Evolutionary conservation across 1,139 yeast genomes (phyloP).

Genomic region (Insectozyma bohioensis): DNA sequence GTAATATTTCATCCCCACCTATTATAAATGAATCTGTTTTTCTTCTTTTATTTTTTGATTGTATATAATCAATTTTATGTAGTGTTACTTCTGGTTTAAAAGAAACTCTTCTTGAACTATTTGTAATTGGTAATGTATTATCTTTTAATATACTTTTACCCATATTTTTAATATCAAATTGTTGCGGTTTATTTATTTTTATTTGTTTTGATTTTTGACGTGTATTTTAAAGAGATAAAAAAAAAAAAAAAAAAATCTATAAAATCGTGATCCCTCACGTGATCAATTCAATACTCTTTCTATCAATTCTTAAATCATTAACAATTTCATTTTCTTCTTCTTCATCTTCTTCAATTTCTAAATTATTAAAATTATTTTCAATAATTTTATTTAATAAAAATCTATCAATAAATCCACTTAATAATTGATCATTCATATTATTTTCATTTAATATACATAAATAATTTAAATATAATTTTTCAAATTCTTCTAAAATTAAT

Average conservation of each 20-base stretch:
- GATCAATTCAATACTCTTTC: conserved; percentile 30
- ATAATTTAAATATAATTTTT: conserved; percentile 40
- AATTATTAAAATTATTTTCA: conserved; percentile 26
- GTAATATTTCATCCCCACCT: conserved; percentile 16
- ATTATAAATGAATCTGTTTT: conserved; percentile 29
- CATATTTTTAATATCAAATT: conserved; percentile 4
- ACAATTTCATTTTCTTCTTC: conserved; percentile 10
- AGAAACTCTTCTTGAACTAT: conserved; percentile 54
- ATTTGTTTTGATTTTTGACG: background rate
- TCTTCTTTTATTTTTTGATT: conserved; percentile 25
- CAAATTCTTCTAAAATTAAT: conserved; percentile 39
- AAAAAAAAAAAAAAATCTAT: background rate
- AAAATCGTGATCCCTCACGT: conserved; percentile 19
- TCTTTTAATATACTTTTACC: conserved; percentile 30
- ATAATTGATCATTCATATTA: conserved; percentile 16
- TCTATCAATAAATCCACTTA: conserved; percentile 45
- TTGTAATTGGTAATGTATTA: conserved; percentile 23
- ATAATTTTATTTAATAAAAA: conserved; percentile 35
- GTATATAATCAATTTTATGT: conserved; percentile 57
- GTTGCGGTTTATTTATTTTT: background rate
- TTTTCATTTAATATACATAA: conserved; percentile 26
- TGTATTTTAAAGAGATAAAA: background rate
- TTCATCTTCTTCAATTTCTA: conserved; percentile 15
- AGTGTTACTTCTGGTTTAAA: conserved; percentile 78
- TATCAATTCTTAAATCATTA: conserved; percentile 18